Percentiles rank a stretch among this genome's conserved stretches.
Evolutionary conservation across 495 filamentous ascomycete genomes (phyloP).

Genomic region (Parathielavia appendiculata): DNA sequence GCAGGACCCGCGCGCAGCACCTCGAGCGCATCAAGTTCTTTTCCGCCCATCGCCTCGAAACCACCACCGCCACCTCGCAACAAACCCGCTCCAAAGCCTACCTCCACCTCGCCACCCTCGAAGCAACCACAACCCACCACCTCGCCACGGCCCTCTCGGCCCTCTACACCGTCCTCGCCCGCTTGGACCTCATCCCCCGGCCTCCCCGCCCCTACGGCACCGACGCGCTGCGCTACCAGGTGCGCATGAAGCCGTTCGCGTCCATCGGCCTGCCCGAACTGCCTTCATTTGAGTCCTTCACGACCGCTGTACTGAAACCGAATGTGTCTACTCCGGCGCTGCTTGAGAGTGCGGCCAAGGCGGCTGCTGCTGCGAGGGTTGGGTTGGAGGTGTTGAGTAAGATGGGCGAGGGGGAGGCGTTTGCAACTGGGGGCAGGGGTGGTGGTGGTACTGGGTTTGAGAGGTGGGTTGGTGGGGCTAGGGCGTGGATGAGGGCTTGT

Average conservation of each 20-base stretch:
- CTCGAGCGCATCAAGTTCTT: conserved; percentile 68
- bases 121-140: conserved; percentile 62
- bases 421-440: conserved; percentile 30
- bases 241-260: conserved; percentile 87
- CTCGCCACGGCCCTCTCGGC: conserved; percentile 63
- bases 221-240: conserved; percentile 68
- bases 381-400: conserved; percentile 58
- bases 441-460: conserved; percentile 38
- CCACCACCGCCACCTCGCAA: conserved; percentile 23
- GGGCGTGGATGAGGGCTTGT: conserved; percentile 57
- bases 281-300: conserved; percentile 61
- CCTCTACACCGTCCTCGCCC: conserved; percentile 62
- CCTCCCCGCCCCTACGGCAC: conserved; percentile 64
- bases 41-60: conserved; percentile 34
- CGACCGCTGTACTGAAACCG: conserved; percentile 33
- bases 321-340: conserved; percentile 39
- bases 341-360: conserved; percentile 56
- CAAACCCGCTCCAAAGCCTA: conserved; percentile 49
- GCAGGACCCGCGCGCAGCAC: conserved; percentile 53
- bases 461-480: conserved; percentile 54
- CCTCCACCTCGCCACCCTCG: conserved; percentile 57
- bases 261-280: conserved; percentile 63
- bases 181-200: conserved; percentile 53
- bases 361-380: conserved; percentile 56
- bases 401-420: conserved; percentile 42